These are phyloP conservation scores for Chlorella sp. DNA, from an alignment of 139 green algal species.

Conservation along the genomic window DNA sequence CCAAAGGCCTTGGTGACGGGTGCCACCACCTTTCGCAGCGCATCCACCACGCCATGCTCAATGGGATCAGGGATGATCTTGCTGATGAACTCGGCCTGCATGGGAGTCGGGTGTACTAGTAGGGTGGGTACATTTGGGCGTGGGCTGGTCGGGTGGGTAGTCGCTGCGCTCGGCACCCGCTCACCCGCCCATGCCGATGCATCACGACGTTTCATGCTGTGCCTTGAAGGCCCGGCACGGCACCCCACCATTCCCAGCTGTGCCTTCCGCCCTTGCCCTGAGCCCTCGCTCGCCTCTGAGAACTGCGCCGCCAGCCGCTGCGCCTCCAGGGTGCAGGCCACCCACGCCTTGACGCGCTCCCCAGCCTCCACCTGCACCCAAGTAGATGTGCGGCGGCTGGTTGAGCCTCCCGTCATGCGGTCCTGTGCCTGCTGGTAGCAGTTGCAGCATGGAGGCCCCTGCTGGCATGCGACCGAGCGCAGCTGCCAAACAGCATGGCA, in stretches of 20 bases:
- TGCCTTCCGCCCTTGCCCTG: background rate
- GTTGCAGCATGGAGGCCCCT: too few species aligned
- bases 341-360: conserved; percentile 10
- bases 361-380: conserved; percentile 11
- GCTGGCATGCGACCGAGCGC: too few species aligned
- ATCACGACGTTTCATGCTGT: too few species aligned
- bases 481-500: too few species aligned
- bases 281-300: conserved; percentile 13
- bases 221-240: background rate
- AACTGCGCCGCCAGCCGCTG: conserved; percentile 28
- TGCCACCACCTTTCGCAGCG: conserved; percentile 14
- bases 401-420: too few species aligned
- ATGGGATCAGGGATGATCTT: conserved; percentile 40
- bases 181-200: too few species aligned
- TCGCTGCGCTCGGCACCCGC: too few species aligned
- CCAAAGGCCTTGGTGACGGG: background rate
- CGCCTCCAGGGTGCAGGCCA: conserved; percentile 28
- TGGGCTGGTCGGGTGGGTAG: too few species aligned
- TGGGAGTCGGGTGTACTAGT: background rate
- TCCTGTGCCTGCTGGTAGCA: too few species aligned
- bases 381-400: too few species aligned
- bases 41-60: conserved; percentile 29
- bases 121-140: background rate
- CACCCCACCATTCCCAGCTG: background rate
- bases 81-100: conserved; percentile 39